A percentile compares a stretch with the other conserved stretches of the same genome.
Evolutionary conservation across 169 alveolate genomes (phyloP).

Genomic region (Plasmodium reichenowi): DNA sequence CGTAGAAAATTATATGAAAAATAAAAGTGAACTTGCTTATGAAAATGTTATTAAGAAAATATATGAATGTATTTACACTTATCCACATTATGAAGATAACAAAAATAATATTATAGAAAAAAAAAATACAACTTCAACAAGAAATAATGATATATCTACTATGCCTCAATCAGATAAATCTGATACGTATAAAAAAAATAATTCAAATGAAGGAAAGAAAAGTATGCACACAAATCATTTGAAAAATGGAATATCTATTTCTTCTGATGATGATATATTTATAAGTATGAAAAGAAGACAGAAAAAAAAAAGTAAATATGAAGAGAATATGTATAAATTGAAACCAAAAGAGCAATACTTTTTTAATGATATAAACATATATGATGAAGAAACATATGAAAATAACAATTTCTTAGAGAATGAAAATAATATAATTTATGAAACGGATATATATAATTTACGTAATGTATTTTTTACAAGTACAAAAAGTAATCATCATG

Average conservation of each 20-base stretch:
- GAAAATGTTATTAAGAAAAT: slow-evolving; percentile 75
- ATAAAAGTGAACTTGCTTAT: slow-evolving; percentile 48
- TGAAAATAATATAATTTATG: slow-evolving; percentile 46
- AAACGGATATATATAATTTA: slow-evolving; percentile 68
- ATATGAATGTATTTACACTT: slow-evolving; percentile 44
- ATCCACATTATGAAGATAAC: slow-evolving; percentile 69
- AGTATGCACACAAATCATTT: slow-evolving; percentile 1
- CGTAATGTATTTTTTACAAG: slow-evolving; percentile 45
- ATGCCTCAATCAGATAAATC: neutral
- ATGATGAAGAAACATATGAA: slow-evolving; percentile 56
- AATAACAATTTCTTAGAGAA: neutral
- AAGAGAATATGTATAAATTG: neutral
- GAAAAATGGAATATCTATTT: neutral
- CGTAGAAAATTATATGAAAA: slow-evolving; percentile 63
- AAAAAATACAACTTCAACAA: neutral
- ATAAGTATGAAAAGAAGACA: slow-evolving; percentile 46
- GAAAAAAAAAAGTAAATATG: slow-evolving; percentile 32
- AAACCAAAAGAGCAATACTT: slow-evolving; percentile 67
- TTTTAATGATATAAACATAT: slow-evolving; percentile 64
- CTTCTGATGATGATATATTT: slow-evolving; percentile 71
- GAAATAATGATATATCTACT: neutral
- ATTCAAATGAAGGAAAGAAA: slow-evolving; percentile 3
- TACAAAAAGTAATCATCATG: neutral
- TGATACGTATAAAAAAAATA: neutral
- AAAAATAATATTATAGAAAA: neutral